phyloP scores from a whole-genome alignment of 225 moss, liverwort and hornwort genomes.

The Thuidium tamariscinum region DNA sequence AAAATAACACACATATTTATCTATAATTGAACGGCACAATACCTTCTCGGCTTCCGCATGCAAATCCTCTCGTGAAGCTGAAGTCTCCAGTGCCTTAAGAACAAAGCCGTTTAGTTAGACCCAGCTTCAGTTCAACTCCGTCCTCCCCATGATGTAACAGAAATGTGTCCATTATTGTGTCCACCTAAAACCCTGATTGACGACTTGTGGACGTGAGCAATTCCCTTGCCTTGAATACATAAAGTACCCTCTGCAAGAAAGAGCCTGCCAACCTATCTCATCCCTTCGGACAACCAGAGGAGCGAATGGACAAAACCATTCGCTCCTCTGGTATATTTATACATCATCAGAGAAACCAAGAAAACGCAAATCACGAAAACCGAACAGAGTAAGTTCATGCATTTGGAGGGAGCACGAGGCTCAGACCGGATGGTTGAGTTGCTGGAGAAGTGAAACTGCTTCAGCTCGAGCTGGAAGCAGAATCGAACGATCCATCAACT shows the following conservation, averaged over 20 bases:
- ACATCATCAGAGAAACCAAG: background rate
- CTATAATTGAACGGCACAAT: background rate
- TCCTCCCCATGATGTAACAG: constrained; percentile 46
- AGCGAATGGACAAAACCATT: background rate
- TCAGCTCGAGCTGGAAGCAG: constrained; percentile 58
- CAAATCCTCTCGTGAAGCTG: constrained; percentile 8
- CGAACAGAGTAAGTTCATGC: background rate
- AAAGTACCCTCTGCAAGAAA: background rate
- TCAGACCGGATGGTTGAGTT: constrained; percentile 63
- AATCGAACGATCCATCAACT: constrained; percentile 50
- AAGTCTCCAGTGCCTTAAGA: constrained; percentile 39
- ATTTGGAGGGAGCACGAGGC: background rate
- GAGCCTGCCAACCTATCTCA: constrained; percentile 1
- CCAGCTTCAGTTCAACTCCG: constrained; percentile 27
- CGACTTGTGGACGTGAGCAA: constrained; percentile 7
- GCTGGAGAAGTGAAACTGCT: constrained; percentile 67
- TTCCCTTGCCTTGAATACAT: background rate
- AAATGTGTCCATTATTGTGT: constrained; percentile 60
- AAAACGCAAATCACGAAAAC: background rate
- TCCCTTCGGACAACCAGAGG: background rate
- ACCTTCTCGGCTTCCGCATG: constrained; percentile 28
- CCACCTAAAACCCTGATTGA: constrained; percentile 29
- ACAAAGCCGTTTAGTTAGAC: constrained; percentile 50
- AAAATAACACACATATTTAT: background rate
- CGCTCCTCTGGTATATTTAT: no score